Percentiles rank a stretch among this genome's conserved stretches.
These are phyloP conservation scores for Jaltomata sinuosa DNA, from an alignment of 257 asterid genomes.

Conservation along the genomic window DNA sequence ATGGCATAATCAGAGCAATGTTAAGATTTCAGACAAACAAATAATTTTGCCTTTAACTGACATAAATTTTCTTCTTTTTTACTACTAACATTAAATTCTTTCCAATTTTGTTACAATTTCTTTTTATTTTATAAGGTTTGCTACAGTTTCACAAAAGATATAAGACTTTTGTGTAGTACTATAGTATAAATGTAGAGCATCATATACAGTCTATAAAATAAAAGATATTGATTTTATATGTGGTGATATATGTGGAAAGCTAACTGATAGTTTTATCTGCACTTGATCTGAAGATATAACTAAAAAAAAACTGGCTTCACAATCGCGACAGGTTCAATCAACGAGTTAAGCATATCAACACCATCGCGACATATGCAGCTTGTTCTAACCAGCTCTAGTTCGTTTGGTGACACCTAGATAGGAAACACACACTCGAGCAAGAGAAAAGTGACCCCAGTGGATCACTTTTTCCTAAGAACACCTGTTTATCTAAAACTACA, in stretches of 20 bases:
- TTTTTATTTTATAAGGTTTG: neutral
- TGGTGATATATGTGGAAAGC: neutral
- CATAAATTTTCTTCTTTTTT: neutral
- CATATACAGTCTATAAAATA: neutral
- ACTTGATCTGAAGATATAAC: neutral
- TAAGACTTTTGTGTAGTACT: neutral
- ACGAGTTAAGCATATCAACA: neutral
- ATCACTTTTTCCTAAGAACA: neutral
- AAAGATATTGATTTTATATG: neutral
- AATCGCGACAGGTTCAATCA: neutral
- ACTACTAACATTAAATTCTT: neutral
- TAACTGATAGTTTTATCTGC: neutral
- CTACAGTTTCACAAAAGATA: neutral
- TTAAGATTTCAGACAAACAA: neutral
- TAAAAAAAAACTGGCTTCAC: neutral
- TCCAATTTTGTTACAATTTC: neutral
- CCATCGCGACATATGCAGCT: neutral
- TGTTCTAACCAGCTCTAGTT: neutral
- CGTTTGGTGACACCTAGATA: neutral
- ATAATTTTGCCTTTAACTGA: neutral
- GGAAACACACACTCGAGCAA: neutral
- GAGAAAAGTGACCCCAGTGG: neutral
- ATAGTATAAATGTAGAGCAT: neutral
- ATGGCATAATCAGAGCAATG: slow-evolving; percentile 18
- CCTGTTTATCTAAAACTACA: neutral